These are phyloP conservation scores for Ascobolus immersus DNA, from an alignment of 495 filamentous ascomycete species.

Conservation along the genomic window DNA sequence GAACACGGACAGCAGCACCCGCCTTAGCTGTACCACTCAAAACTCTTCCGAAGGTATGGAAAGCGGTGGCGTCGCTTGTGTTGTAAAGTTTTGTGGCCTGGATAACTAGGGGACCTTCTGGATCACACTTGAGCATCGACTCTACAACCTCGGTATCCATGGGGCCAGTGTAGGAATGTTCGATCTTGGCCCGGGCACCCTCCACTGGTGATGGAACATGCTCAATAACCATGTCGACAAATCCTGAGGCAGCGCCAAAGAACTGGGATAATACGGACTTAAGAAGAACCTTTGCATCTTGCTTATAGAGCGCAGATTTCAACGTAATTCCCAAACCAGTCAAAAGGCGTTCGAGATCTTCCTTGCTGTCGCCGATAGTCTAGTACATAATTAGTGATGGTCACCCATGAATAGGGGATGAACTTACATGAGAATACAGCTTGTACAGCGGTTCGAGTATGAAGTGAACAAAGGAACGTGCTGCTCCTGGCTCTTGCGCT, in stretches of 20 bases:
- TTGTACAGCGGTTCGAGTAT: constrained; percentile 94
- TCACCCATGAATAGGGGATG: background rate
- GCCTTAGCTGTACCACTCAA: constrained; percentile 79
- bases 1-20: constrained; percentile 60
- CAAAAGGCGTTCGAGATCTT: constrained; percentile 60
- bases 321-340: constrained; percentile 55
- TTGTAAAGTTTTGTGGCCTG: constrained; percentile 86
- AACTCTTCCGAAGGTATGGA: constrained; percentile 72
- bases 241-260: constrained; percentile 68
- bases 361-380: constrained; percentile 72
- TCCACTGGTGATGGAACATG: constrained; percentile 74
- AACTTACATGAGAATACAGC: constrained; percentile 54
- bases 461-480: constrained; percentile 79
- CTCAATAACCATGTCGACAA: constrained; percentile 84
- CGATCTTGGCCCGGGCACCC: constrained; percentile 47
- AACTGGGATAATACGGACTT: constrained; percentile 84
- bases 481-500: constrained; percentile 51
- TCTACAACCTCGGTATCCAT: constrained; percentile 59
- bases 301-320: constrained; percentile 75
- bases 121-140: constrained; percentile 57
- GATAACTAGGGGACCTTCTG: constrained; percentile 71
- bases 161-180: constrained; percentile 85
- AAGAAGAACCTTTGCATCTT: constrained; percentile 68
- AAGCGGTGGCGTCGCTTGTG: constrained; percentile 59
- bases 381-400: constrained; percentile 4